Evolutionary conservation across 202 grass and related monocot genomes (phyloP).

Genomic region (Panicum hallii): DNA sequence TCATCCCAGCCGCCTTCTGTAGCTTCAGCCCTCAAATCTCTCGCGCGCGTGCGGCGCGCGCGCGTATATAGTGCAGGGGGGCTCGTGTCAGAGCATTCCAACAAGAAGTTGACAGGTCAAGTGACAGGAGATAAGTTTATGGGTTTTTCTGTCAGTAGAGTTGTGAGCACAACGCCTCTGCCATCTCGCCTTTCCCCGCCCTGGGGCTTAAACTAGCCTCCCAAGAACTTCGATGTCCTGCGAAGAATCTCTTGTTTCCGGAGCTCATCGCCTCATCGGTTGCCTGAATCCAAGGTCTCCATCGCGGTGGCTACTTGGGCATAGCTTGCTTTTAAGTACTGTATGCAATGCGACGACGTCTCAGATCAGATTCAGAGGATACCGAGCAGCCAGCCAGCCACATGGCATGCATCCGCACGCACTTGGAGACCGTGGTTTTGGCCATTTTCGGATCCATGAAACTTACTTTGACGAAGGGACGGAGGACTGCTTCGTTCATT

Average conservation of each 20-base stretch:
- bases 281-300: conserved; percentile 39
- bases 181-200: conserved; percentile 43
- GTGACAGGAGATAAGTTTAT: conserved; percentile 37
- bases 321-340: conserved; percentile 15
- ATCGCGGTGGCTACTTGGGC: conserved; percentile 40
- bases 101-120: conserved; percentile 53
- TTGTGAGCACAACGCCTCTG: conserved; percentile 42
- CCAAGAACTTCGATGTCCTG: conserved; percentile 52
- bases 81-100: conserved; percentile 51
- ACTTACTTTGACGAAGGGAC: no score
- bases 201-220: conserved; percentile 39
- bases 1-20: conserved; percentile 43
- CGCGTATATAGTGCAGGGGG: conserved; percentile 6
- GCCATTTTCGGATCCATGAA: not conserved
- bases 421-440: not conserved
- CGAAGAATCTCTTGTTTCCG: conserved; percentile 75
- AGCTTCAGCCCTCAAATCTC: not conserved
- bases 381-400: not conserved
- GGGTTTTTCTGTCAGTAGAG: conserved; percentile 31
- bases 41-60: not conserved
- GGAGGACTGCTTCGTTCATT: no score
- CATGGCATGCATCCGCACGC: conserved; percentile 26
- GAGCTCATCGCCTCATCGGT: conserved; percentile 43
- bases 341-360: conserved; percentile 27
- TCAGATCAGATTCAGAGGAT: conserved; percentile 31